Evolutionary conservation across 352 stramenopile species (phyloP), one percentile per base, ranked within the genome.

Genomic region (Globisporangium recalcitrans): DNA sequence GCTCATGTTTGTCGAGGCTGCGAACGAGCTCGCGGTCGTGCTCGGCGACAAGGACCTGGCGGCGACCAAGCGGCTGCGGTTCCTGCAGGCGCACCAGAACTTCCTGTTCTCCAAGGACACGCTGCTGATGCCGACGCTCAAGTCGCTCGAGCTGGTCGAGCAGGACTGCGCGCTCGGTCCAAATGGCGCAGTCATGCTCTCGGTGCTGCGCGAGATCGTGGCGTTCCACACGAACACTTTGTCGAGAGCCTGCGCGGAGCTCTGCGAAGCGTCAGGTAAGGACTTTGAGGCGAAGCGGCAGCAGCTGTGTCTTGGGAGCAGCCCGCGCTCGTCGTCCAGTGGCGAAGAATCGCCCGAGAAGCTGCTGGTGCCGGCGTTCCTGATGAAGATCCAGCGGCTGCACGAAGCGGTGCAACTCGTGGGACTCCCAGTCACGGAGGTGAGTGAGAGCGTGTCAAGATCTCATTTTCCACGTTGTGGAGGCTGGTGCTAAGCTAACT

Each of bases 91-190:
- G 7, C 70, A 87, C 21, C 74, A 91, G 57, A 90, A 83, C 58
- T 88, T 86, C 26, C 75, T 71, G 3, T 90, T 89, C 56, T 78
- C 83, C 3, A 26, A 85, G 29, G 80, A 90, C 44, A 88, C 79
- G 22, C 65, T 90, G n/a, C 68, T 88, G 57, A 36, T 80, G 54
- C 78, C 82, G 47, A 67, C 89, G 32, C 48, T 90, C 24, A 65
- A 77, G 44, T 78, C 79, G 1, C 68, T 91, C 10, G 75, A 91
- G 61, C 29, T 73, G 1, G 64, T 90, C 52, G 76, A 92, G 55
- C 70, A 65, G 44, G 73, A 78, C 29, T 59, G 64, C 21, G 42
- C 38, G 6, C 55, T 90, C 21, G 79, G 79, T 0, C 42, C 58
- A 22, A 87, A 89, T 49, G 78, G 82, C 14, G 60, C 63, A 0